Base-by-base conservation (phyloP, 2,329 filamentous ascomycete genomes). In the Ophiostoma ulmi region DNA sequence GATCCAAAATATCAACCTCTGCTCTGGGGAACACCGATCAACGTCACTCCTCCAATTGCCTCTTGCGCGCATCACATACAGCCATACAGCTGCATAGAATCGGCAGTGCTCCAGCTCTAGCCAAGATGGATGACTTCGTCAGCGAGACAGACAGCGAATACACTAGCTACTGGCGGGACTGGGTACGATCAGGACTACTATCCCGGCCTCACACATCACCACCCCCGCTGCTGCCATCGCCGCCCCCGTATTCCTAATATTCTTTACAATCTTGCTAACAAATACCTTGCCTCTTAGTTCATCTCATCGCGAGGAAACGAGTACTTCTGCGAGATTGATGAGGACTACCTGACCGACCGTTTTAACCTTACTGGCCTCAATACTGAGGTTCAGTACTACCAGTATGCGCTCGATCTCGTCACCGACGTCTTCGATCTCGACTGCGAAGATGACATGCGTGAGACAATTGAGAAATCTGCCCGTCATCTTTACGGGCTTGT, bases 321-420 rank as follows among this genome's bases (percentile, higher is more conserved):
- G 80, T 99, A 99, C 82, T 99, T 98, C 78, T 99, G 95, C 87
- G 95, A 99, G 79, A 98, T 99, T 77, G 95, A 99, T 81, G 95
- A 99, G 80, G 95, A 99, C 77, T 99, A 99, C 81, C 86, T 99
- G 66, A 98, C 94, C 69, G 95, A 99, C 80, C 90, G 95, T 68
- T 99, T 99, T 87, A 99, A 99, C 82, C 85, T 99, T 73, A 99
- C 95, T 0, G 95, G 95, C 52, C 87, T 99, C 68, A 97, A 98
- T 81, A 94, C 93, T 48, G 95, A 99, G 79, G 95, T 99, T 17
- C 92, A 97, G 78, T 97, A 98, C 84, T 99, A 99, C 78, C 95
- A 99, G 81, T 97, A 99, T 87, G 95, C 95, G 20, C 87, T 99
- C 65, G 95, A 99, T 78, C 88, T 99, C 20, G 93, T 99, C 71